phyloP scores from a whole-genome alignment of 176 grass and related monocot genomes.

The Areca catechu region DNA sequence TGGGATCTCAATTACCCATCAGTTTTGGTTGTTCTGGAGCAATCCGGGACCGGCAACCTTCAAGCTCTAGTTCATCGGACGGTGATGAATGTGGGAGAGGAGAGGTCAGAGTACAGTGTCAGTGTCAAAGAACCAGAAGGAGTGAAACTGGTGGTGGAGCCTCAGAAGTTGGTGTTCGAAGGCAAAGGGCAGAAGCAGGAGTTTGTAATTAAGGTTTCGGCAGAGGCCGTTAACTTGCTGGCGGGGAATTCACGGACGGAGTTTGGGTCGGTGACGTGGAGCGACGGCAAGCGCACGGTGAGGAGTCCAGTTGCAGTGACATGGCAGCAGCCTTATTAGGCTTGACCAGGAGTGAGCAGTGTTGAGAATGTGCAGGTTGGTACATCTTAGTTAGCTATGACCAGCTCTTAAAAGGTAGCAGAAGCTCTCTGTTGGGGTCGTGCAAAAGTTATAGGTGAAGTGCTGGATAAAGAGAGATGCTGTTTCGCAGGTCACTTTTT shows the following conservation, averaged over 20 bases:
- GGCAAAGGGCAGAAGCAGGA: background rate
- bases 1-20: conserved; percentile 22
- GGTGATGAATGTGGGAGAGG: background rate
- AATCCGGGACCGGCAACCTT: background rate
- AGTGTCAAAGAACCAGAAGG: background rate
- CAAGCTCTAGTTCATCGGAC: background rate
- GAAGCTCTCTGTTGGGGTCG: too few relatives aligned
- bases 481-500: too few relatives aligned
- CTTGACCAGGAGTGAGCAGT: too few relatives aligned
- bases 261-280: conserved; percentile 12
- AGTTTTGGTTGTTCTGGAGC: background rate
- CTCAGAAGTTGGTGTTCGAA: conserved; percentile 4
- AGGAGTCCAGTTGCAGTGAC: conserved; percentile 8
- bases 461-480: too few relatives aligned
- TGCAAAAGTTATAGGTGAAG: too few relatives aligned
- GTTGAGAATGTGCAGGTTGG: too few relatives aligned
- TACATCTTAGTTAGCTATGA: too few relatives aligned
- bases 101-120: background rate
- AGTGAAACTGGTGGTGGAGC: conserved; percentile 4
- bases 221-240: background rate
- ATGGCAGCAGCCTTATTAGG: conserved; percentile 2
- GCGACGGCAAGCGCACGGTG: background rate
- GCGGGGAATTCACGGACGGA: background rate
- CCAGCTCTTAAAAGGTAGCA: too few relatives aligned
- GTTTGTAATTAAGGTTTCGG: conserved; percentile 2